Evolutionary conservation across 768 basidiomycete species (phyloP).

Genomic region (Phaffia australis): DNA sequence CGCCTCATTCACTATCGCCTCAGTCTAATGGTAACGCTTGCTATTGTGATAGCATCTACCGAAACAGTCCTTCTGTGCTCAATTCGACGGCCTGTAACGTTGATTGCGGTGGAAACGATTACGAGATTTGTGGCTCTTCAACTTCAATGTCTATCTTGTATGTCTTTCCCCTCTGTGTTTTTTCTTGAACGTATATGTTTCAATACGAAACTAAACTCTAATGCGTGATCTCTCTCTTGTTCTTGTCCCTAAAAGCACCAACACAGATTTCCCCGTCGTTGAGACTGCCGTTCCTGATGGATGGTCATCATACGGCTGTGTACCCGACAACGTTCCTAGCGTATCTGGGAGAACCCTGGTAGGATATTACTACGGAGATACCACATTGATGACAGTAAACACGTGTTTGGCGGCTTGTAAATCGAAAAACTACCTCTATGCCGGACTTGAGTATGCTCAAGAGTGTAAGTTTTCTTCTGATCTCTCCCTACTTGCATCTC

Average conservation of each 20-base stretch:
- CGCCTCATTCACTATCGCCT: slow-evolving; percentile 10
- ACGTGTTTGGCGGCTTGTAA: slow-evolving; percentile 6
- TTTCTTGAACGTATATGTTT: background rate
- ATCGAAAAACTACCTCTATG: slow-evolving; percentile 30
- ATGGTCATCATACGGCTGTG: no score
- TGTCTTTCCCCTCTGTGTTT: background rate
- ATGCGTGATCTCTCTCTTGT: no score
- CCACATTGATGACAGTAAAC: background rate
- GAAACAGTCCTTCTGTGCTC: slow-evolving; percentile 35
- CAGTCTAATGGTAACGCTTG: slow-evolving; percentile 27
- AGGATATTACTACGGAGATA: no score
- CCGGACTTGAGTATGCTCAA: slow-evolving; percentile 35
- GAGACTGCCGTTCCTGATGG: no score
- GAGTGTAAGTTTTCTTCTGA: background rate
- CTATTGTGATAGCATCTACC: slow-evolving; percentile 35
- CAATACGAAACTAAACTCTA: background rate
- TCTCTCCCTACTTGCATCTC: background rate
- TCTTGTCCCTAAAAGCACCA: no score
- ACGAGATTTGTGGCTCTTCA: slow-evolving; percentile 37
- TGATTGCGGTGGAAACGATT: slow-evolving; percentile 26
- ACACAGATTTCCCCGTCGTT: no score
- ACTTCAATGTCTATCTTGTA: slow-evolving; percentile 31
- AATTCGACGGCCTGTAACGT: background rate
- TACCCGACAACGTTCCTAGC: no score
- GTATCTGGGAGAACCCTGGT: no score